These are phyloP conservation scores for Boechera retrofracta DNA, from an alignment of 345 rosid genomes.

Conservation along the genomic window DNA sequence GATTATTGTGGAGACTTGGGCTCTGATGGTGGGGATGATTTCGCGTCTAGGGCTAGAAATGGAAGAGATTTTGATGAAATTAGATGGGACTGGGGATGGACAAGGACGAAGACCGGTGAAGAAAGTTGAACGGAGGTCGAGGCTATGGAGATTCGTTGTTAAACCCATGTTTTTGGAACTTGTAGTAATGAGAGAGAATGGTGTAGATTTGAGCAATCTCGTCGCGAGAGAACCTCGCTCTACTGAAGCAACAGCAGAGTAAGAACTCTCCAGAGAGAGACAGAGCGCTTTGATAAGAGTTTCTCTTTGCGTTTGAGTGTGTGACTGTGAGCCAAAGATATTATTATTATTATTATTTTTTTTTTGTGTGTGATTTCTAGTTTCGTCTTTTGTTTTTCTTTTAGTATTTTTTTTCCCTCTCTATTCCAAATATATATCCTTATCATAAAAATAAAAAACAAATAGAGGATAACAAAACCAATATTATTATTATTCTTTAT, in stretches of 20 bases:
- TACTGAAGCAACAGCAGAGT: constrained; percentile 30
- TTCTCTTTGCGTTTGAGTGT: constrained; percentile 14
- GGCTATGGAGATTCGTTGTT: constrained; percentile 62
- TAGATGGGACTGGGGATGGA: constrained; percentile 42
- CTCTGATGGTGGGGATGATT: constrained; percentile 35
- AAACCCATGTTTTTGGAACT: constrained; percentile 56
- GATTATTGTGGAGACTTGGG: constrained; percentile 58
- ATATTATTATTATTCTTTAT: not conserved
- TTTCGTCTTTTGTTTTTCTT: not conserved
- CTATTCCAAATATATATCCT: not conserved
- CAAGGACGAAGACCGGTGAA: constrained; percentile 52
- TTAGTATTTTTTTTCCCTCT: too few species aligned
- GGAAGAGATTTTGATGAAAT: constrained; percentile 44
- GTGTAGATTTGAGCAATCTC: constrained; percentile 4
- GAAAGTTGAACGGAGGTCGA: constrained; percentile 65
- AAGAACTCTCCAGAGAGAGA: constrained; percentile 11
- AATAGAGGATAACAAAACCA: not conserved
- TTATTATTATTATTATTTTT: not conserved
- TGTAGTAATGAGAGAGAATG: not conserved
- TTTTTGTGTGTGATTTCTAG: not conserved
- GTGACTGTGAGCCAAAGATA: constrained; percentile 24
- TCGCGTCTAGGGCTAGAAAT: constrained; percentile 39
- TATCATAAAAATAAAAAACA: not conserved
- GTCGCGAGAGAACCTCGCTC: constrained; percentile 33
- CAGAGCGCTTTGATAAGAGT: constrained; percentile 14